Evolutionary conservation across 225 moss, liverwort and hornwort species (phyloP).

Genomic region (Marchantia paleacea): DNA sequence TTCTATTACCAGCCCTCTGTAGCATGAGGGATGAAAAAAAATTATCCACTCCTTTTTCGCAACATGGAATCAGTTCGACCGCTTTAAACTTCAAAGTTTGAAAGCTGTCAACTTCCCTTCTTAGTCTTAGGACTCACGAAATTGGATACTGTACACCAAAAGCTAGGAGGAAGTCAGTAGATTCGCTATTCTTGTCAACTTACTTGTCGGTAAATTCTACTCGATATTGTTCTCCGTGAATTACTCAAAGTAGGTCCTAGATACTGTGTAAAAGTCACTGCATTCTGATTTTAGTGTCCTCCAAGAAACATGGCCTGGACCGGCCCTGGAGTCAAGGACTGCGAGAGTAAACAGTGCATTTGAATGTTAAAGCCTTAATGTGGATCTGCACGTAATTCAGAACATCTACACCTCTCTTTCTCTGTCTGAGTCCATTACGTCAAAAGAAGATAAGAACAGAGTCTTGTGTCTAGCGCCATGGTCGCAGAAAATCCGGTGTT

Average conservation of each 20-base stretch:
- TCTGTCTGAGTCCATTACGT: background rate
- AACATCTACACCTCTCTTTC: background rate
- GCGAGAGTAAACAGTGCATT: background rate
- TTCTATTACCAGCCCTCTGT: background rate
- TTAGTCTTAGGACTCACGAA: too few species aligned
- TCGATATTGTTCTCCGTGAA: background rate
- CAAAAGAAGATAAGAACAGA: background rate
- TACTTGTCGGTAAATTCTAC: background rate
- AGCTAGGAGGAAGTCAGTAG: background rate
- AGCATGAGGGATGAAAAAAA: background rate
- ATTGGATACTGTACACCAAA: too few species aligned
- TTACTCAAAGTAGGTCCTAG: background rate
- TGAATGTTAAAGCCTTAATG: background rate
- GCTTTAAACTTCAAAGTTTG: background rate
- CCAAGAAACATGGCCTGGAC: background rate
- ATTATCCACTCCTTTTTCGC: background rate
- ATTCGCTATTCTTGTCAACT: background rate
- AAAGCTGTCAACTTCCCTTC: too few species aligned
- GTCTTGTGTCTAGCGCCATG: background rate
- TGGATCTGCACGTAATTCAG: background rate
- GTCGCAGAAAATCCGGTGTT: too few species aligned
- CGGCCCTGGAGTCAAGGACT: background rate
- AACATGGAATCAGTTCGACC: background rate
- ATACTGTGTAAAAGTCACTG: background rate
- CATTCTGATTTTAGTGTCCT: background rate